Conservation (phyloP, 2,329 filamentous ascomycete species). For the Colletotrichum chrysophilum region DNA sequence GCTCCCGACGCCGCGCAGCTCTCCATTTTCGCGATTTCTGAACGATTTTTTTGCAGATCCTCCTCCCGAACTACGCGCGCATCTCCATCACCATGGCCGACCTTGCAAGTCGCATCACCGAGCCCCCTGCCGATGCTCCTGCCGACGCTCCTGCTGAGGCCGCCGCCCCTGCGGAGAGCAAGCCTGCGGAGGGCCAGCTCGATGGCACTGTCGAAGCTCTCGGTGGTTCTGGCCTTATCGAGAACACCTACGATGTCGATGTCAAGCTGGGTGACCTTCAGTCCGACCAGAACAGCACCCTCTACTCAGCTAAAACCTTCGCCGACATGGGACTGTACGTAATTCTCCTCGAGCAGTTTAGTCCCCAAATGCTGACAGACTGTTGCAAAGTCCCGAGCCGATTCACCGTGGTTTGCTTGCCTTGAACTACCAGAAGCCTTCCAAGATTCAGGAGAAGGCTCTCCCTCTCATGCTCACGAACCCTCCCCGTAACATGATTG, state of each 20-base stretch:
- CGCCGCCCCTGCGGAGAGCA: slow-evolving; percentile 23
- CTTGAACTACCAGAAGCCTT: slow-evolving; percentile 92
- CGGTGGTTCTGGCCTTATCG: slow-evolving; percentile 61
- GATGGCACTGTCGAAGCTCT: slow-evolving; percentile 40
- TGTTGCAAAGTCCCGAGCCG: slow-evolving; percentile 38
- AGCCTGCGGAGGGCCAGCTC: slow-evolving; percentile 28
- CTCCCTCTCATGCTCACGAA: slow-evolving; percentile 86
- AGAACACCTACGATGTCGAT: slow-evolving; percentile 86
- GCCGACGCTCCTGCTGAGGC: slow-evolving; percentile 25
- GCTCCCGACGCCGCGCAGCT: slow-evolving; percentile 20
- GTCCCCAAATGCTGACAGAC: background rate
- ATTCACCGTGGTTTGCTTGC: slow-evolving; percentile 79
- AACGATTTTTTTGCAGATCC: background rate
- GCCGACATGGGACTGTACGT: slow-evolving; percentile 85
- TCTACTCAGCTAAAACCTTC: slow-evolving; percentile 85
- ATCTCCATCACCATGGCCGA: slow-evolving; percentile 45
- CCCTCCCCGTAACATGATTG: slow-evolving; percentile 93
- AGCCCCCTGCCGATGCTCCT: slow-evolving; percentile 34
- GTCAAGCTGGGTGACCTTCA: slow-evolving; percentile 92
- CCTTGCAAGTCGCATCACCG: slow-evolving; percentile 56
- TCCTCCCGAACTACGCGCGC: background rate
- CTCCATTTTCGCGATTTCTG: slow-evolving; percentile 4
- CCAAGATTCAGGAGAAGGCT: slow-evolving; percentile 96
- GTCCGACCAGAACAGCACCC: slow-evolving; percentile 82
- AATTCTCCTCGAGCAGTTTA: background rate